Percentiles rank a stretch among this genome's conserved stretches.
Conservation (phyloP, 2,329 filamentous ascomycete species). For the Cercospora sojina region DNA sequence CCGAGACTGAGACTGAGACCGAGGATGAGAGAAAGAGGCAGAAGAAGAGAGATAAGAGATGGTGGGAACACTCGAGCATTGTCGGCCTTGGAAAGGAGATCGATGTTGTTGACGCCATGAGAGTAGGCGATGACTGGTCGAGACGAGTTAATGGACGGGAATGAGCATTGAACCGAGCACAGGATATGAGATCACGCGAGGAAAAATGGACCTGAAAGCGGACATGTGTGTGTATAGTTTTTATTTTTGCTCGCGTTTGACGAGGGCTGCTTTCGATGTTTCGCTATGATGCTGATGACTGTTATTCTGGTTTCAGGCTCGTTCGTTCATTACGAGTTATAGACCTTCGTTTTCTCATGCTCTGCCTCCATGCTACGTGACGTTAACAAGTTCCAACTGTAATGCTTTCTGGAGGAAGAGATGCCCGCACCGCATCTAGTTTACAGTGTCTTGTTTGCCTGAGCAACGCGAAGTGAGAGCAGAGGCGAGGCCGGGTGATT, state of each 20-base stretch:
- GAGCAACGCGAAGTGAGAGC: not conserved
- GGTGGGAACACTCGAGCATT: constrained; percentile 78
- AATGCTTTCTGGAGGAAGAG: too few relatives aligned
- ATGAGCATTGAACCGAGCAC: constrained; percentile 25
- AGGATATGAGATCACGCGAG: not conserved
- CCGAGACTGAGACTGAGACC: constrained; percentile 65
- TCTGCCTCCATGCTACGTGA: too few relatives aligned
- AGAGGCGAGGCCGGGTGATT: too few relatives aligned
- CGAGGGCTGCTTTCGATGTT: constrained; percentile 4
- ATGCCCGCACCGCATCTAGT: too few relatives aligned
- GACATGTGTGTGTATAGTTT: constrained; percentile 16
- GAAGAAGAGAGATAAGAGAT: constrained; percentile 53
- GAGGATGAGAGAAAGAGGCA: constrained; percentile 55
- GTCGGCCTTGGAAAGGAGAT: constrained; percentile 85
- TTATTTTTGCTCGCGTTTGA: not conserved
- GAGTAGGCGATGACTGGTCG: constrained; percentile 83
- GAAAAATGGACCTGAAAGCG: not conserved
- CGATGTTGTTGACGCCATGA: constrained; percentile 78
- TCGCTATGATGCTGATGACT: constrained; percentile 10
- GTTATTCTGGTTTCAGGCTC: not conserved
- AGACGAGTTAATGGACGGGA: constrained; percentile 68
- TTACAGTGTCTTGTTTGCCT: not conserved
- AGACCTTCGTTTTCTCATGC: too few relatives aligned
- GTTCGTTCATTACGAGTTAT: too few relatives aligned
- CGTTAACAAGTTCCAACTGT: too few relatives aligned